Evolutionary conservation across 805 yeast genomes (phyloP).

Genomic region (Saccharomycopsis sp.): DNA sequence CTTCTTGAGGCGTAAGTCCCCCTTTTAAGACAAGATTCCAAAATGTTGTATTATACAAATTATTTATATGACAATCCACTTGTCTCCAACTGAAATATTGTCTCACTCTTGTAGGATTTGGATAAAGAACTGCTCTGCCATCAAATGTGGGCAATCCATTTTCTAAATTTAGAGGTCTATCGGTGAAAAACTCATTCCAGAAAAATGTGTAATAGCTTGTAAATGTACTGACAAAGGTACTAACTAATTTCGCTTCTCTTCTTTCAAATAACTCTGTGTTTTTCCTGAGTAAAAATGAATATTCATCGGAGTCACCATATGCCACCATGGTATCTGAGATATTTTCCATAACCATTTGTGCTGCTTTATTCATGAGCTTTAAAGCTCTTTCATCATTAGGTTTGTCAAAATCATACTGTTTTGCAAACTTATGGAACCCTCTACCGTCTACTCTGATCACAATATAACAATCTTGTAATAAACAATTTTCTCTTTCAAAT

Average conservation of each 20-base stretch:
- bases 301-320: constrained; percentile 95
- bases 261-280: constrained; percentile 68
- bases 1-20: constrained; percentile 62
- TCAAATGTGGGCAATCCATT: constrained; percentile 78
- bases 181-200: constrained; percentile 56
- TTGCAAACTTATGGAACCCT: constrained; percentile 82
- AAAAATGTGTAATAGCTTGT: constrained; percentile 62
- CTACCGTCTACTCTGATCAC: constrained; percentile 87
- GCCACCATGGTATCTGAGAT: constrained; percentile 72
- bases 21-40: constrained; percentile 76
- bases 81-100: constrained; percentile 94
- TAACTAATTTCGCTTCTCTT: constrained; percentile 66
- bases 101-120: constrained; percentile 44
- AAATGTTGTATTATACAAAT: constrained; percentile 84
- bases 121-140: constrained; percentile 82
- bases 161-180: constrained; percentile 20
- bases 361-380: constrained; percentile 72
- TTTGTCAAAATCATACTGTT: constrained; percentile 61
- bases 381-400: constrained; percentile 83
- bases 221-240: constrained; percentile 74
- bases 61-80: constrained; percentile 93
- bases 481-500: constrained; percentile 63
- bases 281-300: constrained; percentile 63
- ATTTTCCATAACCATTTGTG: constrained; percentile 47
- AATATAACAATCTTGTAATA: constrained; percentile 73